These are phyloP conservation scores for Catharanthus roseus DNA, from an alignment of 257 asterid genomes.

Conservation along the genomic window DNA sequence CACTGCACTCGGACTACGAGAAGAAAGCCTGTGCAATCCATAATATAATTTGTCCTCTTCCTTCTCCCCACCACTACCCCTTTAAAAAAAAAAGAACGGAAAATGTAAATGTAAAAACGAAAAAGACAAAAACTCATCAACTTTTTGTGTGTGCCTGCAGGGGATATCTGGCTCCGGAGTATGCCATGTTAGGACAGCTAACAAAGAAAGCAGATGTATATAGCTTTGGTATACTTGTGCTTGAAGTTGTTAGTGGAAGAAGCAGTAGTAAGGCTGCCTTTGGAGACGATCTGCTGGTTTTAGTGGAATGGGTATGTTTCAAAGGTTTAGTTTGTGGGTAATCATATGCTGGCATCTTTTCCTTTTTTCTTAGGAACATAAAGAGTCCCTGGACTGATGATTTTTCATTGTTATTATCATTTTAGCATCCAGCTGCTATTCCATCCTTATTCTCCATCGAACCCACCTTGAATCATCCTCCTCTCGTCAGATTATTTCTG, in stretches of 20 bases:
- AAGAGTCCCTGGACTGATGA: neutral
- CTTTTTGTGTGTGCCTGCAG: neutral
- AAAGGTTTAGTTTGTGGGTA: neutral
- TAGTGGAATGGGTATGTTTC: slow-evolving; percentile 69
- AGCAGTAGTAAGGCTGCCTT: slow-evolving; percentile 43
- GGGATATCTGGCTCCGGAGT: slow-evolving; percentile 11
- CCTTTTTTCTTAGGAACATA: no score
- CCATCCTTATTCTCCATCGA: no score
- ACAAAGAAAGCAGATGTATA: slow-evolving; percentile 11
- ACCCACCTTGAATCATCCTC: no score
- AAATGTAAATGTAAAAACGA: neutral
- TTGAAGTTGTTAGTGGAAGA: slow-evolving; percentile 12
- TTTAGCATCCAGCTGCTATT: neutral
- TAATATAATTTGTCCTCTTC: neutral
- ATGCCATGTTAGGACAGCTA: slow-evolving; percentile 12
- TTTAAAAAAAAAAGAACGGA: neutral
- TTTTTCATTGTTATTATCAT: no score
- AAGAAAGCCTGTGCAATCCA: neutral
- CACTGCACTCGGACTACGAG: neutral
- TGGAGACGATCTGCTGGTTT: slow-evolving; percentile 50
- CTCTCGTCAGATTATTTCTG: no score
- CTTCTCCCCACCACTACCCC: neutral
- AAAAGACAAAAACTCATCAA: neutral
- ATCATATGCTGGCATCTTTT: neutral
- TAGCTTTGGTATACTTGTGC: slow-evolving; percentile 3